phyloP scores from a whole-genome alignment of 2,329 filamentous ascomycete genomes.

The Salinomyces thailandicus region DNA sequence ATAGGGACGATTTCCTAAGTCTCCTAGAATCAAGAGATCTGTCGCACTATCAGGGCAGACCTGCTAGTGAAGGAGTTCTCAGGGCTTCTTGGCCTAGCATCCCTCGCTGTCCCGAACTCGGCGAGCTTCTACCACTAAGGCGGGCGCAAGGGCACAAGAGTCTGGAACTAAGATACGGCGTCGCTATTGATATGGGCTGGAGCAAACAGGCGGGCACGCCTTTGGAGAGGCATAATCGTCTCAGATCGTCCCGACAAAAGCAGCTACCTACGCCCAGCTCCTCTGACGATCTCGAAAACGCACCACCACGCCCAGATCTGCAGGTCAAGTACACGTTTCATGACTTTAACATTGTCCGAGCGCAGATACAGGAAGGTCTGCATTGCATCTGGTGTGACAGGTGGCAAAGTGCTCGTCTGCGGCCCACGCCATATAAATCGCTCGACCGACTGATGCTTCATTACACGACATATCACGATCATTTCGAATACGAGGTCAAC shows the following conservation, averaged over 20 bases:
- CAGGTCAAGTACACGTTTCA: background rate
- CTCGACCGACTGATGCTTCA: constrained; percentile 24
- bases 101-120: constrained; percentile 15
- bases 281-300: constrained; percentile 14
- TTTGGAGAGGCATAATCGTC: constrained; percentile 17
- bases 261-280: constrained; percentile 20
- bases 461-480: constrained; percentile 25
- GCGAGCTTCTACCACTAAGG: constrained; percentile 13
- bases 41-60: constrained; percentile 1
- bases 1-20: constrained; percentile 21
- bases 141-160: constrained; percentile 12
- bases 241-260: background rate
- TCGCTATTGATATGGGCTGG: constrained; percentile 22
- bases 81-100: constrained; percentile 23
- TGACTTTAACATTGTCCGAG: constrained; percentile 1
- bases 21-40: constrained; percentile 13
- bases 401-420: background rate
- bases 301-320: background rate
- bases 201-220: constrained; percentile 9
- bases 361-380: constrained; percentile 8
- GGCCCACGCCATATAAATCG: background rate
- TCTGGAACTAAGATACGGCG: constrained; percentile 12
- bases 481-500: constrained; percentile 22
- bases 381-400: constrained; percentile 17
- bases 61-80: constrained; percentile 15